A percentile compares a stretch with the other conserved stretches of the same genome.
Evolutionary conservation across 345 rosid species (phyloP).

Genomic region (Cardamine resedifolia): DNA sequence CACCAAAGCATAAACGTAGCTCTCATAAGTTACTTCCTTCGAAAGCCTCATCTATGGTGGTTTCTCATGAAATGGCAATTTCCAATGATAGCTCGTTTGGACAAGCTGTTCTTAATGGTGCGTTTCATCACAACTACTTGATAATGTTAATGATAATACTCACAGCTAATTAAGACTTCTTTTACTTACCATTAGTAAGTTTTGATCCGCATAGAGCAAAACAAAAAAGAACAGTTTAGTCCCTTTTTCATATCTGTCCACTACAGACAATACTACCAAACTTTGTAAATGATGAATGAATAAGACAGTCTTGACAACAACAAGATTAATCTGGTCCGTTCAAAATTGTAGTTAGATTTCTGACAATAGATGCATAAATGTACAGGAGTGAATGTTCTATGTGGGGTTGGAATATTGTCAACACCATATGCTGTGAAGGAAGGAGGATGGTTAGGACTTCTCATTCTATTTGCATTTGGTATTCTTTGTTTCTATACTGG

Average conservation of each 20-base stretch:
- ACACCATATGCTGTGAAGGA: slow-evolving; percentile 88
- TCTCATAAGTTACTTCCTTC: slow-evolving; percentile 51
- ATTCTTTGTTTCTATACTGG: slow-evolving; percentile 89
- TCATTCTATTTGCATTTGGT: slow-evolving; percentile 60
- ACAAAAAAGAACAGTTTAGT: background rate
- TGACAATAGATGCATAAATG: background rate
- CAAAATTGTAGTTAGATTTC: background rate
- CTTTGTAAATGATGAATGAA: background rate
- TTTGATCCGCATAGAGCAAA: background rate
- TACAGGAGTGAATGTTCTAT: slow-evolving; percentile 84
- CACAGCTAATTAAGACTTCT: background rate
- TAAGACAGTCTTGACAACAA: background rate
- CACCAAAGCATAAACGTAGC: slow-evolving; percentile 45
- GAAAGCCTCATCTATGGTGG: slow-evolving; percentile 42
- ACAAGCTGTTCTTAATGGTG: slow-evolving; percentile 86
- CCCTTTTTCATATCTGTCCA: background rate
- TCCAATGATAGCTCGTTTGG: slow-evolving; percentile 67
- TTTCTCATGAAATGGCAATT: slow-evolving; percentile 57
- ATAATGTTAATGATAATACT: background rate
- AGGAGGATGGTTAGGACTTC: slow-evolving; percentile 89
- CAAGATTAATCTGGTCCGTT: background rate
- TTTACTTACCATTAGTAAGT: background rate
- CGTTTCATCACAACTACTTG: slow-evolving; percentile 21
- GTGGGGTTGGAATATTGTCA: slow-evolving; percentile 95
- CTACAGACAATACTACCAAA: background rate